Conservation (phyloP, 1,284 basidiomycete species). For the Ustilago curta region DNA sequence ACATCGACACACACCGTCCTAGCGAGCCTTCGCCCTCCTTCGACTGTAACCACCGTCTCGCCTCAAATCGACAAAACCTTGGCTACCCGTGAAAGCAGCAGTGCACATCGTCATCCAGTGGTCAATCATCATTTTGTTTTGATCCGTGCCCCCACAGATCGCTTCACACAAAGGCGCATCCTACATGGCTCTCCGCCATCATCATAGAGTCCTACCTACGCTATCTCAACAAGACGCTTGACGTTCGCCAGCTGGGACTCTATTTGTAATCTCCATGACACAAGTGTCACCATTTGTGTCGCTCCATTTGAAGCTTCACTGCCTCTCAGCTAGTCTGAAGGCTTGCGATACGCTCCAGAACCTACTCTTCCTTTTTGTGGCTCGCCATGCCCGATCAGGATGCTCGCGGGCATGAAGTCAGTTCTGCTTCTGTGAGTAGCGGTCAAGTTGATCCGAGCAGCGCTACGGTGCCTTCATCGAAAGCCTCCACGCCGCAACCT, state of each 20-base stretch:
- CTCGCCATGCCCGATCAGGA: slow-evolving; percentile 16
- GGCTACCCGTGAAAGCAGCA: background rate
- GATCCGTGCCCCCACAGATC: background rate
- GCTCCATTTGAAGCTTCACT: background rate
- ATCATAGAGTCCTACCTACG: background rate
- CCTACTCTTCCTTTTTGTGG: background rate
- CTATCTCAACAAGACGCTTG: background rate
- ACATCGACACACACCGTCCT: no score
- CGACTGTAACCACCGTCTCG: background rate
- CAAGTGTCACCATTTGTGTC: background rate
- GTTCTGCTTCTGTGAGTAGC: background rate
- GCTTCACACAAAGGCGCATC: no score
- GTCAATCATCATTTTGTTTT: background rate
- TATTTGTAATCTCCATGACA: background rate
- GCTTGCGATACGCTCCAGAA: background rate
- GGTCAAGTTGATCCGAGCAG: slow-evolving; percentile 1
- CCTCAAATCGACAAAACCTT: background rate
- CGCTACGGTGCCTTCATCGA: background rate
- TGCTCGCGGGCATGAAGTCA: background rate
- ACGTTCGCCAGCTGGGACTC: no score
- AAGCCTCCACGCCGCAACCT: background rate
- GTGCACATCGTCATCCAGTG: background rate
- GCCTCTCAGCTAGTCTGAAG: background rate
- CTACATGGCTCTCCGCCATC: background rate
- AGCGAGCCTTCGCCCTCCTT: background rate